Evolutionary conservation across 306 rosid genomes (phyloP).

Genomic region (Lathyrus aphaca): DNA sequence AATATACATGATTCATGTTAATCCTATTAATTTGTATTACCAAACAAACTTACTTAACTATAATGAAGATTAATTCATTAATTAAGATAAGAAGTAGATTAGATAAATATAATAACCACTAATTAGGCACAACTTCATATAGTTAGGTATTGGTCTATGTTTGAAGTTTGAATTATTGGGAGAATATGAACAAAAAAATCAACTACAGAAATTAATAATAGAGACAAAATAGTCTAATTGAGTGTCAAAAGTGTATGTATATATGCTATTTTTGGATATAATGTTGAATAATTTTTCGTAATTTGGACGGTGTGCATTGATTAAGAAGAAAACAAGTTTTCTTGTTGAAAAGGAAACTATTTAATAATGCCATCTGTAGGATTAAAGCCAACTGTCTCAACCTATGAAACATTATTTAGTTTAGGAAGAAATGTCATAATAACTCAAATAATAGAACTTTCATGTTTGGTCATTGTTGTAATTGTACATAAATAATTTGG

Average conservation of each 20-base stretch:
- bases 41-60: slow-evolving; percentile 26
- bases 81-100: slow-evolving; percentile 15
- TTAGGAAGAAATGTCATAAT: slow-evolving; percentile 10
- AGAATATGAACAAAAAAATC: too few species aligned
- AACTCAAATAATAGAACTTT: background rate
- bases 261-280: background rate
- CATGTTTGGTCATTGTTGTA: background rate
- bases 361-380: slow-evolving; percentile 29
- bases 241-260: slow-evolving; percentile 22
- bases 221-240: slow-evolving; percentile 6
- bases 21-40: slow-evolving; percentile 8
- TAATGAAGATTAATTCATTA: background rate
- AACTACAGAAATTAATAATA: slow-evolving; percentile 4
- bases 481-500: too few species aligned
- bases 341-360: background rate
- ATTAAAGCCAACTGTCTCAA: slow-evolving; percentile 45
- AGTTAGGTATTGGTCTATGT: slow-evolving; percentile 28
- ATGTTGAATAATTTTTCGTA: slow-evolving; percentile 12
- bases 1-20: slow-evolving; percentile 4
- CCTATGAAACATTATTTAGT: slow-evolving; percentile 38
- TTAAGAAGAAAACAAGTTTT: slow-evolving; percentile 28
- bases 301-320: slow-evolving; percentile 3
- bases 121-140: slow-evolving; percentile 36
- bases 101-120: slow-evolving; percentile 26
- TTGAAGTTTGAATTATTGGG: slow-evolving; percentile 16